Base-by-base conservation (phyloP, 495 filamentous ascomycete genomes). In the Podospora pseudopauciseta region DNA sequence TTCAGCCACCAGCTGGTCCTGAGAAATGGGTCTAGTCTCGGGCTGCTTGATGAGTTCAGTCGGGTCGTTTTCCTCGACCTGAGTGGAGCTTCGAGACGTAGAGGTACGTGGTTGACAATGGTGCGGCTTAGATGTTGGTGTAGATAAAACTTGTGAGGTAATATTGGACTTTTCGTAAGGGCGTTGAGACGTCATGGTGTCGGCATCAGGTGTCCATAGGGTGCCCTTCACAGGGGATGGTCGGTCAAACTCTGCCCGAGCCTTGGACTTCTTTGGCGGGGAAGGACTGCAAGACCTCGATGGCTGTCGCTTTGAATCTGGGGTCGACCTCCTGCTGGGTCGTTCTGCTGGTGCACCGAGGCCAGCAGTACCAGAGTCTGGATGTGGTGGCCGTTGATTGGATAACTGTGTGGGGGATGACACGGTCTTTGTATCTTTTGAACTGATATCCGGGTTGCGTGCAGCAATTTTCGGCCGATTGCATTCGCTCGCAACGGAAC, bases 1-100 rank as follows among this genome's bases (percentile, higher is more conserved):
- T 71, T 93, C 88, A 1, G 82, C 80, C 26, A 88, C 84, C 2
- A 94, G 81, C 74, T 93, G 88, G 15, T 92, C 90, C 69, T 92
- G 87, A n/a, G 87, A 89, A 23, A 93, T 92, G 9, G 88, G 83
- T 57, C 88, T 78, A 16, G 88, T 89, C 63, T 90, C 86, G 13
- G 85, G 87, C 69, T 91, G 88, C 66, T 73, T 76, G 66, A 78
- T 85, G 80, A 78, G 65, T 49, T 72, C 71, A 5, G 56, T 63
- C 16, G 67, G 44, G 11, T 65, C 65, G 2, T 77, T 68, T 13
- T 69, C 70, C 2, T 39, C 54, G 27, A 65, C 19, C n/a, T 62
- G 7, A 60, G 18, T 19, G 54, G 54, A 11, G 23, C 57, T 5
- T 11, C 49, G 18, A 28, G 15, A 59, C 28, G 20, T 49, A 53